These are phyloP conservation scores for Vigna angularis DNA, from an alignment of 306 rosid species.

Conservation along the genomic window DNA sequence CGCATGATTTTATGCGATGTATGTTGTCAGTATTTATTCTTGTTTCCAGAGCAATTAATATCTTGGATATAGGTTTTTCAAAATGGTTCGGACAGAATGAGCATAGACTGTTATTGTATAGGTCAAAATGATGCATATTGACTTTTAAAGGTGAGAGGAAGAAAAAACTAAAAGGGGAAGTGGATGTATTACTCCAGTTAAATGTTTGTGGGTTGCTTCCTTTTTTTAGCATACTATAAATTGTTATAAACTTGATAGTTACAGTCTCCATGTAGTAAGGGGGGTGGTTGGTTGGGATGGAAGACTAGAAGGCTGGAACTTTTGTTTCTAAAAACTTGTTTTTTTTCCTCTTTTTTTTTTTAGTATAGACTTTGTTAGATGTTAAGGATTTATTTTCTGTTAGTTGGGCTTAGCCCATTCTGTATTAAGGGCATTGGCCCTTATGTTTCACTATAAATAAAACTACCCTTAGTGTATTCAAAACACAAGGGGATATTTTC, in stretches of 20 bases:
- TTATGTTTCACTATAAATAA: too few species aligned
- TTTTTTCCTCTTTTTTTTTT: neutral
- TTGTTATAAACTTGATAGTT: neutral
- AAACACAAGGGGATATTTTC: too few species aligned
- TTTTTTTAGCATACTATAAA: neutral
- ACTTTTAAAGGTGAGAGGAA: conserved; percentile 7
- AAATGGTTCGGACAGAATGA: conserved; percentile 19
- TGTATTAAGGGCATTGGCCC: too few species aligned
- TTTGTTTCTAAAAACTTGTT: neutral
- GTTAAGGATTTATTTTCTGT: too few species aligned
- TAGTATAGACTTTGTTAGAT: neutral
- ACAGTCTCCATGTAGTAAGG: neutral
- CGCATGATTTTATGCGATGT: conserved; percentile 12
- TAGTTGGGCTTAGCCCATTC: too few species aligned
- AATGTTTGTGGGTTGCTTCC: conserved; percentile 7
- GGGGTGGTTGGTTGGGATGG: neutral
- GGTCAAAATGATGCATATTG: conserved; percentile 9
- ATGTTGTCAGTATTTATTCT: conserved; percentile 1
- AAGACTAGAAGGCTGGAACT: neutral
- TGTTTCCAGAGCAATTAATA: neutral
- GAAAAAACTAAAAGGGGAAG: neutral
- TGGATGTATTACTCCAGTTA: neutral
- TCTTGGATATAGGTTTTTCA: conserved; percentile 20
- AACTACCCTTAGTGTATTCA: too few species aligned
- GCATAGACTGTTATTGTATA: conserved; percentile 1